Percentiles rank a stretch among this genome's conserved stretches.
Conservation (phyloP, 345 rosid species). For the Brassica juncea region DNA sequence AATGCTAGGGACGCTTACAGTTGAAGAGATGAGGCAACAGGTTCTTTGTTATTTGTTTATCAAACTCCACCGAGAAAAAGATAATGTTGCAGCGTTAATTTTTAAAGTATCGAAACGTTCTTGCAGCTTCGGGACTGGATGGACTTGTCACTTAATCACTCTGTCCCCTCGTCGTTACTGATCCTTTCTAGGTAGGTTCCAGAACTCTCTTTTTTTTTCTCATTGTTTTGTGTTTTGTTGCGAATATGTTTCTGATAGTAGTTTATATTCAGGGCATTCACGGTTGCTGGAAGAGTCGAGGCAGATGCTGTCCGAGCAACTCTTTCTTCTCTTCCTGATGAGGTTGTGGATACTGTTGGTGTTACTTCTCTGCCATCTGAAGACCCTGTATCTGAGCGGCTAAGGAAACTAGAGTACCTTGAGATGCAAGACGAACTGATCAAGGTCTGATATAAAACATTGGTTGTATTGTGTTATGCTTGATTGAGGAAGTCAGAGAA, state of each 20-base stretch:
- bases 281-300: constrained; percentile 74
- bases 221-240: constrained; percentile 5
- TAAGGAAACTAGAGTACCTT: constrained; percentile 89
- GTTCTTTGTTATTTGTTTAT: constrained; percentile 35
- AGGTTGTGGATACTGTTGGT: constrained; percentile 94
- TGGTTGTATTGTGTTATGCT: constrained; percentile 9
- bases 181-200: constrained; percentile 66
- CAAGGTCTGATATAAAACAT: constrained; percentile 53
- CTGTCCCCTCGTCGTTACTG: constrained; percentile 85
- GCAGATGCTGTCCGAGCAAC: constrained; percentile 90
- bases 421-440: constrained; percentile 92
- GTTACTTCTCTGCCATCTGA: constrained; percentile 85
- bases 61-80: not conserved
- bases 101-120: constrained; percentile 20
- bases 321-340: constrained; percentile 91
- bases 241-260: constrained; percentile 7
- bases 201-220: not conserved
- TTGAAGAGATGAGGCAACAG: constrained; percentile 81
- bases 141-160: constrained; percentile 86
- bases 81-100: constrained; percentile 17
- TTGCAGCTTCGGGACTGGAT: constrained; percentile 83
- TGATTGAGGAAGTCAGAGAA: constrained; percentile 22
- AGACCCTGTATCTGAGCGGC: constrained; percentile 86
- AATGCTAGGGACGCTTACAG: constrained; percentile 67
- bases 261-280: constrained; percentile 63